phyloP scores from a whole-genome alignment of 352 stramenopile species.

The Globisporangium sylvaticum region DNA sequence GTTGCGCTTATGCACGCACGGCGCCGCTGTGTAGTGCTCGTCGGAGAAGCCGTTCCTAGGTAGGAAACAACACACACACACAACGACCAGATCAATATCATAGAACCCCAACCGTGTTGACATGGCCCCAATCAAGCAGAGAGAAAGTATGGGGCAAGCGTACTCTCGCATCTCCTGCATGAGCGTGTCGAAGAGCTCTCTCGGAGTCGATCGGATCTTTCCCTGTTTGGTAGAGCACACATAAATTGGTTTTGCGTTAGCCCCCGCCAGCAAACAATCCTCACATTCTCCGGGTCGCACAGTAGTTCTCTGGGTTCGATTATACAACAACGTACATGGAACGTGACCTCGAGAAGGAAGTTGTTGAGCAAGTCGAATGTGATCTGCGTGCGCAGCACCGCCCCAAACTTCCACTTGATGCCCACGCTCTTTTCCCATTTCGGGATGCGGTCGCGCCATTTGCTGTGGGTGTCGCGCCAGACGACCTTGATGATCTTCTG shows the following conservation, averaged over 20 bases:
- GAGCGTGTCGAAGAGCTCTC: conserved; percentile 31
- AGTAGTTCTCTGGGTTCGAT: background rate
- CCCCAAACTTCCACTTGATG: conserved; percentile 38
- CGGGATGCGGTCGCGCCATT: background rate
- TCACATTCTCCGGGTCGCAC: too few species aligned
- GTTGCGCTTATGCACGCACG: conserved; percentile 39
- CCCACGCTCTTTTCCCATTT: conserved; percentile 10
- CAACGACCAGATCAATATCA: background rate
- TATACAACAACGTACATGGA: conserved; percentile 32
- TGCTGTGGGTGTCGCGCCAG: conserved; percentile 88
- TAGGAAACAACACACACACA: conserved; percentile 1
- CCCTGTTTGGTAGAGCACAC: conserved; percentile 18
- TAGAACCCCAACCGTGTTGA: background rate
- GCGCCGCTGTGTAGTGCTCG: conserved; percentile 29
- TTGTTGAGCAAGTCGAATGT: conserved; percentile 57
- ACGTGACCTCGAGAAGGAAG: conserved; percentile 48
- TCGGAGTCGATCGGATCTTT: conserved; percentile 26
- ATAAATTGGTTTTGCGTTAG: background rate
- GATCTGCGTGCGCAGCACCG: conserved; percentile 47
- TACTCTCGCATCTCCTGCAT: conserved; percentile 47
- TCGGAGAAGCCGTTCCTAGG: conserved; percentile 52
- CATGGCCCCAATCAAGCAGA: background rate
- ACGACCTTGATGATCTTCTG: conserved; percentile 87
- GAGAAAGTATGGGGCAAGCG: background rate
- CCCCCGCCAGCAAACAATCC: too few species aligned